Percentiles rank a stretch among this genome's conserved stretches.
phyloP scores from a whole-genome alignment of 2,329 filamentous ascomycete genomes.

The Teratosphaeria pseudoeucalypti region DNA sequence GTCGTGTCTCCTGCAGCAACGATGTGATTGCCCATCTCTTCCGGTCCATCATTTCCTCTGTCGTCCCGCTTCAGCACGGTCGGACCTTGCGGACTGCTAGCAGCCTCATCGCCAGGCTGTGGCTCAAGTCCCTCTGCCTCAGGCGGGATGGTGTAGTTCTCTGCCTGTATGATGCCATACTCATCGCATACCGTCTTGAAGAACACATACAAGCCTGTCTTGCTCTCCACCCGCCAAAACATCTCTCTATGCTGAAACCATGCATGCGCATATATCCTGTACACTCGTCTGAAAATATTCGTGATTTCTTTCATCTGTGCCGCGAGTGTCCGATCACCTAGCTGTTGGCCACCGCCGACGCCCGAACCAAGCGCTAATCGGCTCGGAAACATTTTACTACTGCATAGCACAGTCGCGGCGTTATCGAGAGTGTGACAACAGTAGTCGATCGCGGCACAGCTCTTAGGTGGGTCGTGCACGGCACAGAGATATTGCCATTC shows the following conservation, averaged over 20 bases:
- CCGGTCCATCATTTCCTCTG: slow-evolving; percentile 4
- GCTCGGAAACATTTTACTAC: slow-evolving; percentile 89
- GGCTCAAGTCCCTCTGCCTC: slow-evolving; percentile 78
- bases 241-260: slow-evolving; percentile 96
- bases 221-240: slow-evolving; percentile 86
- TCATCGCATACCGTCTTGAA: slow-evolving; percentile 96
- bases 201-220: slow-evolving; percentile 87
- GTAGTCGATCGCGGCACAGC: slow-evolving; percentile 97
- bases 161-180: slow-evolving; percentile 78
- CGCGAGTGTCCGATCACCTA: slow-evolving; percentile 27
- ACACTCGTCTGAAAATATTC: slow-evolving; percentile 88
- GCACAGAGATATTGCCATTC: slow-evolving; percentile 99
- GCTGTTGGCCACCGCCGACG: slow-evolving; percentile 17
- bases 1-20: slow-evolving; percentile 58
- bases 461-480: slow-evolving; percentile 91
- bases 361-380: slow-evolving; percentile 51
- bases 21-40: slow-evolving; percentile 30
- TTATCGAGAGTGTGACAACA: slow-evolving; percentile 98
- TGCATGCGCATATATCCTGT: slow-evolving; percentile 94
- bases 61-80: slow-evolving; percentile 28
- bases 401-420: slow-evolving; percentile 89
- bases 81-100: slow-evolving; percentile 11
- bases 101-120: slow-evolving; percentile 6
- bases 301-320: slow-evolving; percentile 71
- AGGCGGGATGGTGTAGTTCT: slow-evolving; percentile 90